Evolutionary conservation across 2,329 filamentous ascomycete species (phyloP), one percentile per base, ranked within the genome.

Genomic region (Microdochium bolleyi): DNA sequence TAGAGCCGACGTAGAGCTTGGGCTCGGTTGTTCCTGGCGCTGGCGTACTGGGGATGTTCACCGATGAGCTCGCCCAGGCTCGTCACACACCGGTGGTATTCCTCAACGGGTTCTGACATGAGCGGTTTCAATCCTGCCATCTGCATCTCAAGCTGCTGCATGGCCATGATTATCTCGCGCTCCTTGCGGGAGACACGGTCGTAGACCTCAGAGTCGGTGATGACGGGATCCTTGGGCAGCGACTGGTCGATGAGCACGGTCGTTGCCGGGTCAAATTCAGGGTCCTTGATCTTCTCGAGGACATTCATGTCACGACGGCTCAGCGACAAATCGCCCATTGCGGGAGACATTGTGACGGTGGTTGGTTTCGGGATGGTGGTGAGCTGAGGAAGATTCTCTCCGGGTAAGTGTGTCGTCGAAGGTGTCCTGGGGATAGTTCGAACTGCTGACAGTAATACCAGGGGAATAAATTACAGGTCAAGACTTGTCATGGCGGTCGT

Each of bases 1-100:
- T 85, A 83, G 53, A 83, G 68, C 49, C 85, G 73, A 22, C 85
- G 72, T 27, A 79, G 60, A 9, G 85, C 76, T 65, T 92, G 88
- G 2, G 85, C 88, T 50, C 87, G 78, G 67, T 92, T 92, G 64
- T 90, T 87, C 54, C 82, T 79, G 5, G 83, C 85, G 57, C 85
- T 88, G 22, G 87, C 86, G 66, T 92, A 92, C 30, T 71, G 67
- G 2, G 87, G 85, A 51, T 82, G 65, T 24, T 78, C 67, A 2
- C 71, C 61, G 41, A 90, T 79, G 30, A 90, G 72, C 2, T 67
- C 63, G 27, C 76, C 74, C 4, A 92, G 70, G 5, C 71, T 67
- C 10, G 66, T 63, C 19, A 84, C 65, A 51, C 74, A 75, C 34
- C 67, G 56, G 24, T 67, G 70, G 60, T 83, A 85, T 38, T 70